Conservation (phyloP, 805 yeast species). For the Candida sphagnicola region DNA sequence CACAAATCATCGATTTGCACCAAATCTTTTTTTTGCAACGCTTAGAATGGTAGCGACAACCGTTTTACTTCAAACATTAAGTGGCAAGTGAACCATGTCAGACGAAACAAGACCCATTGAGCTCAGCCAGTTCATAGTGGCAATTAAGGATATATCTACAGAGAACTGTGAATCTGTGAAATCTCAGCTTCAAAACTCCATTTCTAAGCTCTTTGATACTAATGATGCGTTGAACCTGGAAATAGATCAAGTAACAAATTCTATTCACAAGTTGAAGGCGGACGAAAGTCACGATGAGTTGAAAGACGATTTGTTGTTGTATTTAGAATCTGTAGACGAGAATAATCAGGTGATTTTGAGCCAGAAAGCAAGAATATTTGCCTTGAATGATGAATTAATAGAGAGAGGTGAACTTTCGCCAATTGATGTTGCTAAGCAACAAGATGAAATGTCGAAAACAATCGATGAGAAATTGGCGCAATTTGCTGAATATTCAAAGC, state of each 20-base stretch:
- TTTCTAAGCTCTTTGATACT: conserved; percentile 47
- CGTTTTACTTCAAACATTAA: neutral
- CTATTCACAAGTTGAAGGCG: conserved; percentile 4
- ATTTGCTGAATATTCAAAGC: neutral
- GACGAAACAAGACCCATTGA: conserved; percentile 20
- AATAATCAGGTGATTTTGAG: conserved; percentile 52
- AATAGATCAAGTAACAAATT: conserved; percentile 20
- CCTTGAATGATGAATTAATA: conserved; percentile 45
- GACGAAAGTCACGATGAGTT: conserved; percentile 19
- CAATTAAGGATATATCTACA: conserved; percentile 52
- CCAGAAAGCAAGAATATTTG: conserved; percentile 43
- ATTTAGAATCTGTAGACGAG: conserved; percentile 52
- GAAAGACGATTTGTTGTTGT: conserved; percentile 47
- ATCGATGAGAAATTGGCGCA: neutral
- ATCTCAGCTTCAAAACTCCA: conserved; percentile 31
- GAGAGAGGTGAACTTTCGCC: conserved; percentile 29
- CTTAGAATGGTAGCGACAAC: too few relatives aligned
- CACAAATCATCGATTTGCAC: too few relatives aligned
- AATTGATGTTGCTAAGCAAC: conserved; percentile 3
- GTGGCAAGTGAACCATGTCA: conserved; percentile 15
- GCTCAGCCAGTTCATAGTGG: conserved; percentile 43
- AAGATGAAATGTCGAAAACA: conserved; percentile 4
- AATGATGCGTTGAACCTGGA: conserved; percentile 45
- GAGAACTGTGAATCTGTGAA: conserved; percentile 19
- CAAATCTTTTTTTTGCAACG: neutral